Conservation (phyloP, 768 basidiomycete genomes). For the Chiua virens region DNA sequence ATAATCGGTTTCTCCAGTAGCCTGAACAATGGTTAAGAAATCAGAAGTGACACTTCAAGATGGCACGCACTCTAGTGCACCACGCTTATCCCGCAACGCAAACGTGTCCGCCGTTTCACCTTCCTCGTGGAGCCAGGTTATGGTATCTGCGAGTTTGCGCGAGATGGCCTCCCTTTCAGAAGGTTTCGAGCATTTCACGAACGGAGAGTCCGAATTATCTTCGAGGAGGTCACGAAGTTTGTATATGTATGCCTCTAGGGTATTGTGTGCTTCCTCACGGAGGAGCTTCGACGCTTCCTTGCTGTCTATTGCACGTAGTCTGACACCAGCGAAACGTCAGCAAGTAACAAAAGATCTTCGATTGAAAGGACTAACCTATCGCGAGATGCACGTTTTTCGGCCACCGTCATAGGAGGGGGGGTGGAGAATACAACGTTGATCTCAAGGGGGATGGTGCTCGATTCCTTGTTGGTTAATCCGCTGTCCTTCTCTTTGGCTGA, state of each 20-base stretch:
- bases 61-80: constrained; percentile 75
- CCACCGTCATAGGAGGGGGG: constrained; percentile 71
- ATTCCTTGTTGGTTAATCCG: constrained; percentile 37
- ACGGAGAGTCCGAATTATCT: constrained; percentile 65
- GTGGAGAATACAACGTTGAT: constrained; percentile 60
- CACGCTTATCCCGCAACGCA: constrained; percentile 72
- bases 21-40: constrained; percentile 39
- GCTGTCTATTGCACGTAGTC: constrained; percentile 75
- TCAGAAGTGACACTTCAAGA: background rate
- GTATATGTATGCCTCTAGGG: constrained; percentile 93
- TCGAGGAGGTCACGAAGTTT: constrained; percentile 79
- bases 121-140: constrained; percentile 80
- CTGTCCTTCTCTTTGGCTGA: constrained; percentile 37
- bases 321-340: constrained; percentile 31
- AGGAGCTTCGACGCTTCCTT: constrained; percentile 75
- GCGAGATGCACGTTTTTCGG: constrained; percentile 73
- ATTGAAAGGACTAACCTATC: constrained; percentile 53
- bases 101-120: constrained; percentile 81
- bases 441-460: constrained; percentile 65
- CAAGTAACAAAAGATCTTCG: background rate
- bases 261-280: constrained; percentile 88
- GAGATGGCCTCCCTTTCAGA: constrained; percentile 67
- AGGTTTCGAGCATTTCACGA: constrained; percentile 81
- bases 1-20: constrained; percentile 78
- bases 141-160: constrained; percentile 68